phyloP scores from a whole-genome alignment of 1,139 yeast genomes.

The Scheffersomyces illinoinensis region DNA sequence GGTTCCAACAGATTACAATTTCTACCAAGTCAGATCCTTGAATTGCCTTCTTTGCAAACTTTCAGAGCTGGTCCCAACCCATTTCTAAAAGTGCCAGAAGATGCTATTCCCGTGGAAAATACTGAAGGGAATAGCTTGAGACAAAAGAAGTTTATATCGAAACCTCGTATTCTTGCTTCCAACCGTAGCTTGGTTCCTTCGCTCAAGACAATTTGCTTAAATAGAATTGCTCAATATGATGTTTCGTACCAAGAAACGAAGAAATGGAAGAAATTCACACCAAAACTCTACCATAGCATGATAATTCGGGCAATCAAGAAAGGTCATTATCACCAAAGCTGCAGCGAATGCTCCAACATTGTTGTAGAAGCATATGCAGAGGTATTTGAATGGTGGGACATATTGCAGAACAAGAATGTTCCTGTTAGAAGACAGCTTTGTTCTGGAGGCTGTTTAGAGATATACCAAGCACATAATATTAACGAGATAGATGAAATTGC shows the following conservation, averaged over 20 bases:
- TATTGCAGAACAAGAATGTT: conserved; percentile 35
- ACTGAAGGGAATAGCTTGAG: conserved; percentile 12
- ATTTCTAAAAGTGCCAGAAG: conserved; percentile 27
- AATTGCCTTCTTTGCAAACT: conserved; percentile 40
- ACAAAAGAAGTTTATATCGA: conserved; percentile 25
- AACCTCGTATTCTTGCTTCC: conserved; percentile 16
- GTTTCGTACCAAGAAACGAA: conserved; percentile 46
- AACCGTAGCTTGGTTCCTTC: conserved; percentile 27
- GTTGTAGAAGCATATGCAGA: conserved; percentile 55
- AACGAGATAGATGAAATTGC: conserved; percentile 6
- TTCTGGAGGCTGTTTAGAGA: conserved; percentile 39
- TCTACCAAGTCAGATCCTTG: conserved; percentile 57
- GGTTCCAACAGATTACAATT: conserved; percentile 52
- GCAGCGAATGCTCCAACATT: conserved; percentile 48
- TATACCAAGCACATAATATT: conserved; percentile 12
- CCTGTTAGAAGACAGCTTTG: conserved; percentile 51
- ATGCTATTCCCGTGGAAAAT: conserved; percentile 23
- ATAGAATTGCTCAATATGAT: conserved; percentile 45
- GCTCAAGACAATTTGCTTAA: conserved; percentile 42
- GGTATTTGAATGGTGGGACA: conserved; percentile 64
- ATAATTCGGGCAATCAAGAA: conserved; percentile 46
- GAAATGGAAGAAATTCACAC: conserved; percentile 42
- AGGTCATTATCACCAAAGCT: conserved; percentile 46
- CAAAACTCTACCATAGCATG: conserved; percentile 33
- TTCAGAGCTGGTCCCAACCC: conserved; percentile 55